Evolutionary conservation across 2,329 filamentous ascomycete genomes (phyloP), one percentile per base, ranked within the genome.

Genomic region (Fusarium stilboides): DNA sequence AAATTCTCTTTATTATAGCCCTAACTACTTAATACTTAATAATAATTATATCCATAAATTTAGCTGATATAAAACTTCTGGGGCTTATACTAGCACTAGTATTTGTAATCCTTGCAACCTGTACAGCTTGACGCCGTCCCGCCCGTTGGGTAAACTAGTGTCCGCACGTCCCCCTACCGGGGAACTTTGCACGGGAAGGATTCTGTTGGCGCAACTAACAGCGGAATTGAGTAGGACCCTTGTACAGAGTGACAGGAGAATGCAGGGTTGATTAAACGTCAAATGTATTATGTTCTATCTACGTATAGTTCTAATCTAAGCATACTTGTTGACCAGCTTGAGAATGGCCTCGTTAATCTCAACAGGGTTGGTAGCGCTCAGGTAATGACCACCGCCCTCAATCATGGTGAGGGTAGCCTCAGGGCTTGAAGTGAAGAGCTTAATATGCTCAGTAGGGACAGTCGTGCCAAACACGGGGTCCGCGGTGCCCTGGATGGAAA

Each of bases 361-460:
- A 54, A 79, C 78, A 14, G 83, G 84, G 69, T 79, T 83, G 4
- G 84, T 85, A 1, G 82, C 82, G 58, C 80, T 86, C 51, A 87
- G 71, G 64, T 85, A 86, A 69, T 87, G 85, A 3, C 79, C 78
- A 3, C 81, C 85, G 0, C 79, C 81, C 43, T 84, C 79, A 2
- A 87, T 70, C 47, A 82, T 74, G 0, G 77, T 78, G 28, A 87
- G 64, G 8, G 80, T 83, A 8, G 81, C 80, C 65, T 85, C 81
- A 10, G 78, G 77, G 5, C 84, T 80, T 1, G 77, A 77, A 1
- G 80, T 85, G 67, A 87, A 87, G 9, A 85, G 74, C 74, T 85
- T 81, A 65, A 87, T 85, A 28, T 87, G 83, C 71, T 86, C 84
- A 12, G 74, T 67, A 1, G 83, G 80, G 19, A 84, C 73, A 4